Conservation (phyloP, 148 eudicot genomes). For the Chenopodium quinoa region DNA sequence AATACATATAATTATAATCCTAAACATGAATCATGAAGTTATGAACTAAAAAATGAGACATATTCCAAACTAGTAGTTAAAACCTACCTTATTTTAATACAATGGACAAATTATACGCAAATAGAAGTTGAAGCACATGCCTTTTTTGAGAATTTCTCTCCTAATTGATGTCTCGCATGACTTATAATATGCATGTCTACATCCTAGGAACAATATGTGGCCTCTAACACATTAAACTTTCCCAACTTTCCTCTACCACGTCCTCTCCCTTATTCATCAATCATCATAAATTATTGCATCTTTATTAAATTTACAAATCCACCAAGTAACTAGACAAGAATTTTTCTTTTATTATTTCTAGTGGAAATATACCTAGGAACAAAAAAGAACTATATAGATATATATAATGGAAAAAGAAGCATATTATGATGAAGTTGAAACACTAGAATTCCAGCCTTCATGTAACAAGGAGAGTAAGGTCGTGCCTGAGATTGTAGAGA, state of each 20-base stretch:
- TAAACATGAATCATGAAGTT: too few relatives aligned
- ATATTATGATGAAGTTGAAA: slow-evolving; percentile 6
- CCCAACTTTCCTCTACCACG: slow-evolving; percentile 13
- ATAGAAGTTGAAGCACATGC: background rate
- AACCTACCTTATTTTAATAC: too few relatives aligned
- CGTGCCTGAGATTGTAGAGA: slow-evolving; percentile 49
- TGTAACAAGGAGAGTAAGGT: background rate
- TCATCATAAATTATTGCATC: background rate
- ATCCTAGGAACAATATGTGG: slow-evolving; percentile 15
- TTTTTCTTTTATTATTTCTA: background rate
- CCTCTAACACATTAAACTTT: slow-evolving; percentile 6
- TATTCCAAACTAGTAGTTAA: too few relatives aligned
- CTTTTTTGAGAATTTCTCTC: background rate
- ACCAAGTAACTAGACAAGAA: background rate
- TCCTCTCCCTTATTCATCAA: background rate
- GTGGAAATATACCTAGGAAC: background rate
- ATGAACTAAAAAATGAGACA: too few relatives aligned
- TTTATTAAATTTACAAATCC: background rate
- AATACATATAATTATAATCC: too few relatives aligned
- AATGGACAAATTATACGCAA: background rate
- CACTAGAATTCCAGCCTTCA: background rate
- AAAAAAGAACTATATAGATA: background rate
- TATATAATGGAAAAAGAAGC: slow-evolving; percentile 17
- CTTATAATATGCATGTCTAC: background rate
- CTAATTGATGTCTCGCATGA: slow-evolving; percentile 6